A percentile compares a stretch with the other conserved stretches of the same genome.
phyloP scores from a whole-genome alignment of 306 rosid species.

The Cucurbita maxima region DNA sequence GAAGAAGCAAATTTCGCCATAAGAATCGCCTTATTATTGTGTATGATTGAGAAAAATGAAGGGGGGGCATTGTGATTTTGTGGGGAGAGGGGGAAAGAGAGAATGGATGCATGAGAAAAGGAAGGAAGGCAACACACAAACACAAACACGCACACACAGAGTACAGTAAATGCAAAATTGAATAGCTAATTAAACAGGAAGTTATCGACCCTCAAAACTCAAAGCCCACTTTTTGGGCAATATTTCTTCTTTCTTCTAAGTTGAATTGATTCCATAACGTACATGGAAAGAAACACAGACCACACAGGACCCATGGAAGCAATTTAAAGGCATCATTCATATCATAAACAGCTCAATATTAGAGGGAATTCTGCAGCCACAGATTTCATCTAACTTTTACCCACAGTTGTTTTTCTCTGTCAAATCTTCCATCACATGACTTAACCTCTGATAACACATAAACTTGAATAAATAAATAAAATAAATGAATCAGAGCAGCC shows the following conservation, averaged over 20 bases:
- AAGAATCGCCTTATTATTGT: not conserved
- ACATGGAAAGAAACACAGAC: slow-evolving; percentile 10
- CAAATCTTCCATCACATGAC: not conserved
- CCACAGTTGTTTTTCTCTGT: not conserved
- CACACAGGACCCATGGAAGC: slow-evolving; percentile 26
- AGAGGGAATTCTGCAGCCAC: not conserved
- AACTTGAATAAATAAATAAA: no score
- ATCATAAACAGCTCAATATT: not conserved
- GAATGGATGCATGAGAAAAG: not conserved
- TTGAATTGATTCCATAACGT: slow-evolving; percentile 8
- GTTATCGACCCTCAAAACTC: not conserved
- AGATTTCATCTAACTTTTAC: not conserved
- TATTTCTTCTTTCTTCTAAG: slow-evolving; percentile 2
- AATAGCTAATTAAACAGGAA: not conserved
- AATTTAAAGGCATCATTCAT: slow-evolving; percentile 1
- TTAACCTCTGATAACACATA: not conserved
- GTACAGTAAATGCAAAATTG: not conserved
- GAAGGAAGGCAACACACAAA: not conserved
- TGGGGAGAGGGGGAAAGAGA: not conserved
- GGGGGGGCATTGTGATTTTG: slow-evolving; percentile 1
- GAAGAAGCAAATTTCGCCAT: not conserved
- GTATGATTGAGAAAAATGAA: not conserved
- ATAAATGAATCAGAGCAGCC: not conserved
- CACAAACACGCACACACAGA: not conserved
- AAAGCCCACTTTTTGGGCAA: not conserved